Base-by-base conservation (phyloP, 2,329 filamentous ascomycete species). In the Cryphonectria radicalis region DNA sequence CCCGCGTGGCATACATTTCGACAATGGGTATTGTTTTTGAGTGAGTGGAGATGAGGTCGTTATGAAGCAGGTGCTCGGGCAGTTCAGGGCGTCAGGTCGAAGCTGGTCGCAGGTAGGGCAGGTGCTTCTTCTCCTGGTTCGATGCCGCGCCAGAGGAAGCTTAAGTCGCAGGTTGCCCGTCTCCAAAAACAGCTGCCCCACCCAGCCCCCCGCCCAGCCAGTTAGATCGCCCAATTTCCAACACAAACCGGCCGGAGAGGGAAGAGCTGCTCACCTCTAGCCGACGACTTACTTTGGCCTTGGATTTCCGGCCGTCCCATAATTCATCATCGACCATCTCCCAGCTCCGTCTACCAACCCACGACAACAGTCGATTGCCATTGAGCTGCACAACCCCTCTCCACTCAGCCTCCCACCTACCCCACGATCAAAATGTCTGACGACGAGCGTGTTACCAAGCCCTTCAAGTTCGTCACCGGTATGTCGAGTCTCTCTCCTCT, bases 381-480 rank as follows among this genome's bases (percentile, higher is more conserved):
- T 79, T 78, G 77, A 80, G 76, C 77, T 74, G 74, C 74, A 75
- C 75, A 79, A 79, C 77, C 77, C 71, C 68, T 74, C 73, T 75
- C 75, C 70, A 74, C 72, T 73, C 63, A 73, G 72, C 74, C 73
- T 53, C 74, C 72, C 76, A 77, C 75, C 75, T 79, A 79, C 75
- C 75, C 76, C 79, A 81, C 82, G 80, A 84, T 84, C 89, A 95
- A 86, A 79, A 99, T 99, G 95, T 92, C 94, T 83, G 93, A 97
- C 86, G 92, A 93, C 80, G 93, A 97, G 84, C 88, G 88, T 84
- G 88, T 89, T 78, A 98, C 95, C 86, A 99, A 98, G 91, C 97
- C 97, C 85, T 99, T 99, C 92, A 99, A 99, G 93, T 98, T 98
- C 87, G 96, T 98, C 81, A 98, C 95, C 87, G 95, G 95, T 97